phyloP scores from a whole-genome alignment of 1,284 basidiomycete genomes.

The Cryptococcus neoformans region DNA sequence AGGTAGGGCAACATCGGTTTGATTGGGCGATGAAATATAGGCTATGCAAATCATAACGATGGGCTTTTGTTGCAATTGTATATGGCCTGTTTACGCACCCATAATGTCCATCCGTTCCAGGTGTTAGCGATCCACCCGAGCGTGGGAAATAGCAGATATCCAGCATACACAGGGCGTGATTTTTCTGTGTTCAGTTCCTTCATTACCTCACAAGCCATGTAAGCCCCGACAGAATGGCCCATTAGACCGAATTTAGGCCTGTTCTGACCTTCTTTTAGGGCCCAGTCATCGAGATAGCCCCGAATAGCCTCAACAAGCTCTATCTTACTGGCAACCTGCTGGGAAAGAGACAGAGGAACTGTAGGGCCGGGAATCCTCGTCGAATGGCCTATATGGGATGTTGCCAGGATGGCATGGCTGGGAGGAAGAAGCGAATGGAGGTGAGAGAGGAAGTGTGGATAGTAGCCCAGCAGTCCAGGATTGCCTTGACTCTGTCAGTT shows the following conservation, averaged over 20 bases:
- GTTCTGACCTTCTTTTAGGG: conserved; percentile 4
- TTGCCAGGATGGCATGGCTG: conserved; percentile 39
- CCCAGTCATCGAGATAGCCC: conserved; percentile 27
- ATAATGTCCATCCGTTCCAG: conserved; percentile 40
- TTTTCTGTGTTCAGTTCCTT: conserved; percentile 17
- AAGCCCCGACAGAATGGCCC: conserved; percentile 47
- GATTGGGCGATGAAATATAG: conserved; percentile 42
- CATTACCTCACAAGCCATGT: conserved; percentile 40
- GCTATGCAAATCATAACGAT: conserved; percentile 15
- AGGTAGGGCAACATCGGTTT: conserved; percentile 26
- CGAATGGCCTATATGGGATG: conserved; percentile 47
- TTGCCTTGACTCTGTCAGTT: conserved; percentile 32
- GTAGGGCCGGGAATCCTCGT: conserved; percentile 19
- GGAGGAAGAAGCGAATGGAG: conserved; percentile 38
- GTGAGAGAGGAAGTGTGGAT: conserved; percentile 41
- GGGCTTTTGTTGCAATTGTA: neutral
- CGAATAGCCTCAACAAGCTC: conserved; percentile 34
- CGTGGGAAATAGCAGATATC: conserved; percentile 40
- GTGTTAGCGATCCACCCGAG: conserved; percentile 42
- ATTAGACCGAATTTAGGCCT: conserved; percentile 32
- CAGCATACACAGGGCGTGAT: conserved; percentile 15
- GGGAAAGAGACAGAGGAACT: conserved; percentile 29
- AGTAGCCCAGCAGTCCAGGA: conserved; percentile 48
- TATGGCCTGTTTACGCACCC: conserved; percentile 23
- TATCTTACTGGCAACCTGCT: conserved; percentile 42